Base-by-base conservation (phyloP, 129 eudicot genomes). In the Artemisia argyi region DNA sequence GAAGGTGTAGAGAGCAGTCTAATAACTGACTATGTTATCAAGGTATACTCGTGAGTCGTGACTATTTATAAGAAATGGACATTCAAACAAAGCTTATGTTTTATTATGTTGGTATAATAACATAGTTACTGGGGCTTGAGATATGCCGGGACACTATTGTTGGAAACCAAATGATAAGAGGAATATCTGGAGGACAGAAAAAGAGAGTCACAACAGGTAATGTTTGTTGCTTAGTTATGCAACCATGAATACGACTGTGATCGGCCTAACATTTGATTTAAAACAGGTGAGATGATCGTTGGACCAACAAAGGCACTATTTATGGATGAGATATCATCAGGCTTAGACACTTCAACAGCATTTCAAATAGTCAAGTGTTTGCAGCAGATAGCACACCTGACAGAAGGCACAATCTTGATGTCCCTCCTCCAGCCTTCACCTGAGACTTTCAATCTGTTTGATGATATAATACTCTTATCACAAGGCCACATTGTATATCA, bases 381-480 rank as follows among this genome's bases (percentile, higher is more conserved):
- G 84, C 98, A 94, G 68, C 97, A 94, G 68, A 86, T 90, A 59
- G 89, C 84, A 17, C 97, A 90, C 58, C 77, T 85, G 55, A 90
- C 93, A 4, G 81, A 88, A 57, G 83, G 96, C 72, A 85, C 98
- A 47, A 76, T 94, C 54, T 74, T 94, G 60, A 90, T 94, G 92
- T 94, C 98, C 42, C 89, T 94, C 32, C 96, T 94, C 50, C 98
- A 94, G 79, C 98, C 98, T 16, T 96, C 96, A 68, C 98, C 98
- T 0, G 98, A 94, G 76, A 88, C 97, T 10, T 94, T 87, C 44
- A 85, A 94, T 12, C 86, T 94, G 22, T 94, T 94, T 69, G 98
- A 94, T 67, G 98, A 94, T 48, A 75, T 94, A 65, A 83, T 94
- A 54, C 73, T 94, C 16, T 73, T 94, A 61, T 94, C 98, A 0